phyloP scores from a whole-genome alignment of 495 filamentous ascomycete genomes.

The Xylaria sp. region DNA sequence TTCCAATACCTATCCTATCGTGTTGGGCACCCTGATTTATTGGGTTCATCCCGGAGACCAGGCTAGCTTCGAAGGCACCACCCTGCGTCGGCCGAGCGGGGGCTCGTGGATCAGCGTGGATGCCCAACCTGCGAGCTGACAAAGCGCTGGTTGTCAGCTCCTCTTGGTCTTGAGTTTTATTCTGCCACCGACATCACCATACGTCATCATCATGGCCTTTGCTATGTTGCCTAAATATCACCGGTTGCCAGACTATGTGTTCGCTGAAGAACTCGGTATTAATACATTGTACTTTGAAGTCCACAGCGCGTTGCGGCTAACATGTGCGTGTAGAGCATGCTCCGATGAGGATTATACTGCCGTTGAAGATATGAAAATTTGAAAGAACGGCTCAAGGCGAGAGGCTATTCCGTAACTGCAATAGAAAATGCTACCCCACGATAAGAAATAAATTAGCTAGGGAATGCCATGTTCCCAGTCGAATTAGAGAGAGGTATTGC shows the following conservation, averaged over 20 bases:
- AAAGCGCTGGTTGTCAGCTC: neutral
- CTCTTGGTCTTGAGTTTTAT: conserved; percentile 29
- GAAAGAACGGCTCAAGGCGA: neutral
- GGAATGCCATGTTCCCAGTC: neutral
- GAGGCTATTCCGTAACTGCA: neutral
- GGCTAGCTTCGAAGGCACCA: neutral
- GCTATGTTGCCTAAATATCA: conserved; percentile 23
- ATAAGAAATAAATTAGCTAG: neutral
- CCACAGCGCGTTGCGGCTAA: neutral
- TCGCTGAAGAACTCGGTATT: neutral
- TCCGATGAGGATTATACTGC: neutral
- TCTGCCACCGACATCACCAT: conserved; percentile 31
- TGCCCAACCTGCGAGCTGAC: neutral
- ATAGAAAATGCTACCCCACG: neutral
- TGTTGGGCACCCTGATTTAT: neutral
- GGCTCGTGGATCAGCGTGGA: neutral
- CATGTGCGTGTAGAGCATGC: neutral
- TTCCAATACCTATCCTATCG: too few species aligned
- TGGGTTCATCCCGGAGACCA: neutral
- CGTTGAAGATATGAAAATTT: neutral
- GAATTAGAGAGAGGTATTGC: too few species aligned
- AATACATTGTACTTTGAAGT: neutral
- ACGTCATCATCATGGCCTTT: conserved; percentile 23
- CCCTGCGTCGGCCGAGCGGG: neutral
- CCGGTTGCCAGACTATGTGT: neutral